Evolutionary conservation across 345 rosid species (phyloP), one percentile per base, ranked within the genome.

Genomic region (Populus deltoides): DNA sequence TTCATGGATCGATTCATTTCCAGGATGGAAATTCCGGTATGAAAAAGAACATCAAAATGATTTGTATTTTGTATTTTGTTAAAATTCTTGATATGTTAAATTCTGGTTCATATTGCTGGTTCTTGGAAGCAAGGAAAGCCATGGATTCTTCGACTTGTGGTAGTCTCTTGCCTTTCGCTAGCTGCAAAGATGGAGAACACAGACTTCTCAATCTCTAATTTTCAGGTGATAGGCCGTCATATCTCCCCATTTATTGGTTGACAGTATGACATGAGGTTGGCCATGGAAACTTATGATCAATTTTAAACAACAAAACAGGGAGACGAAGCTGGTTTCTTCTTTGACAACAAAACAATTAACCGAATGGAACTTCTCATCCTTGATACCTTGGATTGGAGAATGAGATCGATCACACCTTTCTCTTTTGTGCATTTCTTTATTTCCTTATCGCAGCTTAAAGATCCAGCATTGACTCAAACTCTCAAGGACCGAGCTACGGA

Each of bases 341-440:
- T 86, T 18, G 87, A 90, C 55, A 76, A 80, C 17, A 84, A 80
- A 51, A 81, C 87, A 8, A 62, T 91, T 18, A 85, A 80, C 17
- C 75, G 92, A 9, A 91, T 88, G 93, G 93, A 91, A 83, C 72
- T 84, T 38, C 77, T 90, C 22, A 70, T 91, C 72, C 89, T 90
- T 70, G 90, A 83, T 70, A 87, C 86, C 1, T 76, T 91, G 76
- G 79, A 87, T 70, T 91, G 95, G 95, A 74, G 93, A 75, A 90
- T 88, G 93, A 87, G 95, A 74, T 88, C 93, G 10, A 77, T 91
- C 51, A 91, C 95, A 0, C 95, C 95, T 13, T 88, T 90, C 83
- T 84, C 95, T 4, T 91, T 91, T 61, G 31, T 87, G 61, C 49
- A 74, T 12, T 84, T 86, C 85, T 91, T 91, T 82, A 75, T 85